These are phyloP conservation scores for Euphrasia confusa DNA, from an alignment of 257 asterid species.

Conservation along the genomic window DNA sequence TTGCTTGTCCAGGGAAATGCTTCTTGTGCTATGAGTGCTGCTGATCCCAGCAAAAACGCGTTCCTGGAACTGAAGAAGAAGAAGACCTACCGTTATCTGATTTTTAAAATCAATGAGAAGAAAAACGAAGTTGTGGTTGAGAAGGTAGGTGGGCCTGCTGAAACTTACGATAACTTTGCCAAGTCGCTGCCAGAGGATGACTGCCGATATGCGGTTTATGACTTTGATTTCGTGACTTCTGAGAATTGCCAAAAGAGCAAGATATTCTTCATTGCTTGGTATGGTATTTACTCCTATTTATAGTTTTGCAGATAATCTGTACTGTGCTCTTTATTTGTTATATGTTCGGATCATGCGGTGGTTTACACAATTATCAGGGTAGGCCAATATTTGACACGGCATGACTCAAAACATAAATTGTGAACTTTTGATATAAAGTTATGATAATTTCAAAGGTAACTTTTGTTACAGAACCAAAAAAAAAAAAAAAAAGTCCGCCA, in stretches of 20 bases:
- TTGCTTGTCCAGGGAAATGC: constrained; percentile 44
- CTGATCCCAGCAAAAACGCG: constrained; percentile 47
- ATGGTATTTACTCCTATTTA: constrained; percentile 33
- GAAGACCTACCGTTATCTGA: constrained; percentile 53
- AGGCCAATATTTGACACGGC: not conserved
- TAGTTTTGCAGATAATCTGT: not conserved
- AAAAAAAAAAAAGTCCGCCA: too few species aligned
- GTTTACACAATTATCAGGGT: too few species aligned
- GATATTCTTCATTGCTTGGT: constrained; percentile 78
- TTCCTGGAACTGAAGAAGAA: constrained; percentile 61
- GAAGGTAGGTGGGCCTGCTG: constrained; percentile 52
- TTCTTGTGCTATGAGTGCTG: constrained; percentile 53
- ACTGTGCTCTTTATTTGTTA: not conserved
- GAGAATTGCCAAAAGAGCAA: constrained; percentile 78
- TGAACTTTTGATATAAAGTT: not conserved
- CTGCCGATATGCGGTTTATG: constrained; percentile 62
- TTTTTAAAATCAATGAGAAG: constrained; percentile 64
- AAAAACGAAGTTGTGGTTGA: constrained; percentile 60
- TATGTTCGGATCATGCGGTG: not conserved
- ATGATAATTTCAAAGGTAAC: not conserved
- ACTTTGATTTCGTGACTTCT: constrained; percentile 60
- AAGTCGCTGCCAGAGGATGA: constrained; percentile 58
- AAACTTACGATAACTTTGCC: constrained; percentile 48
- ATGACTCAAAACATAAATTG: not conserved
- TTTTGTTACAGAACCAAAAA: too few species aligned